Base-by-base conservation (phyloP, 495 filamentous ascomycete genomes). In the Penicillium flavigenum region DNA sequence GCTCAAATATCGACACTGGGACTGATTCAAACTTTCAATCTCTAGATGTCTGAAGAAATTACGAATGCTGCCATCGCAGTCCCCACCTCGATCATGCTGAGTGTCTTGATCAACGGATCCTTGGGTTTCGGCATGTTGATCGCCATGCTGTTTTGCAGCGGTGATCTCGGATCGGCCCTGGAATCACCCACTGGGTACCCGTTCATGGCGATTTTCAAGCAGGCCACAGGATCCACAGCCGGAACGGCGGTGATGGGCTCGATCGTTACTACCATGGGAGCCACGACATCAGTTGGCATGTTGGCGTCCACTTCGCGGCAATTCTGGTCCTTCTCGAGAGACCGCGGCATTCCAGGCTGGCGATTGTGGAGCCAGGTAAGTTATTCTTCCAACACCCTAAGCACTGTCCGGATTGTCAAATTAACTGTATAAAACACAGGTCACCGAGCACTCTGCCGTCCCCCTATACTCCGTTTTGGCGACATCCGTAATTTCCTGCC, bases 21-120 rank as follows among this genome's bases (percentile, higher is more conserved):
- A 39, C 44, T 54, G 47, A 58, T 29, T 6, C 47, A 24, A 17
- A 45, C 11, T 10, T 34, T n/a, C 1, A 19, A 31, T 12, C n/a
- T 16, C 6, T 32, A 82, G 72, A 83, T 83, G 79, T 70, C 81
- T 16, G 81, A 85, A 56, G 82, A 85, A 58, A 75, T 82, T 38
- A 58, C 72, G 2, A 73, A 77, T 50, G 80, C 81, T 1, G 60
- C 76, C 1, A 53, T 74, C 0, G 66, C 75, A 0, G 71, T 84
- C 0, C 81, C 81, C 0, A 71, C 63, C 9, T 72, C 76, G 0
- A 73, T 83, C 43, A 66, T 83, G 17, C 67, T 69, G 6, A 79
- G 74, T 10, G 69, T 77, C 0, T 20, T 76, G 8, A 66, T 82
- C 43, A 85, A 84, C 32, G 79, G 78, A n/a, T 51, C 65, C 0